Conservation (phyloP, 441 rosid species). For the Bruguiera hainesii region DNA sequence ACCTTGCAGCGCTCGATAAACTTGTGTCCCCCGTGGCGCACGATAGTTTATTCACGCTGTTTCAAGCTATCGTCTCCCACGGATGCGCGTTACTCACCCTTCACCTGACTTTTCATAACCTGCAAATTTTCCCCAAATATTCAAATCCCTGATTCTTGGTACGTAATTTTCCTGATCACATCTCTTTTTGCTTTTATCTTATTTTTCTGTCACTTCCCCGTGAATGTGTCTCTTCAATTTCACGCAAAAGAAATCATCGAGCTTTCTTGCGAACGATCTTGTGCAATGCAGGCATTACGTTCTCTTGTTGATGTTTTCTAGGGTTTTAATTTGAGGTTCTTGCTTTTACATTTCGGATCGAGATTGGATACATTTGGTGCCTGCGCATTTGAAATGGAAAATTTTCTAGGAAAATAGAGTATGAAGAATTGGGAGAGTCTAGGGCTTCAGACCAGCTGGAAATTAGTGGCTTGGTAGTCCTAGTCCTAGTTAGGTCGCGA, state of each 20-base stretch:
- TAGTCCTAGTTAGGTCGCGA: background rate
- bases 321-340: background rate
- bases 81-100: conserved; percentile 27
- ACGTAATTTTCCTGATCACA: background rate
- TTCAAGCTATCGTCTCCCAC: conserved; percentile 24
- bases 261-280: background rate
- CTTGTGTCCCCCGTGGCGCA: conserved; percentile 18
- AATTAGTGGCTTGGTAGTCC: background rate
- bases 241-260: background rate
- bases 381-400: background rate
- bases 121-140: background rate
- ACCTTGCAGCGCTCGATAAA: background rate
- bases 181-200: background rate
- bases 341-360: background rate
- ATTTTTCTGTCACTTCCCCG: background rate
- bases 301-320: background rate
- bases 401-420: background rate
- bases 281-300: background rate
- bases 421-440: background rate
- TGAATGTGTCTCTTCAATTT: background rate
- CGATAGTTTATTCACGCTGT: conserved; percentile 13
- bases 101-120: background rate
- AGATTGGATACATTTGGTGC: background rate
- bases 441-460: background rate
- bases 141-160: background rate